Conservation (phyloP, 148 eudicot species). For the Chenopodium formosanum region DNA sequence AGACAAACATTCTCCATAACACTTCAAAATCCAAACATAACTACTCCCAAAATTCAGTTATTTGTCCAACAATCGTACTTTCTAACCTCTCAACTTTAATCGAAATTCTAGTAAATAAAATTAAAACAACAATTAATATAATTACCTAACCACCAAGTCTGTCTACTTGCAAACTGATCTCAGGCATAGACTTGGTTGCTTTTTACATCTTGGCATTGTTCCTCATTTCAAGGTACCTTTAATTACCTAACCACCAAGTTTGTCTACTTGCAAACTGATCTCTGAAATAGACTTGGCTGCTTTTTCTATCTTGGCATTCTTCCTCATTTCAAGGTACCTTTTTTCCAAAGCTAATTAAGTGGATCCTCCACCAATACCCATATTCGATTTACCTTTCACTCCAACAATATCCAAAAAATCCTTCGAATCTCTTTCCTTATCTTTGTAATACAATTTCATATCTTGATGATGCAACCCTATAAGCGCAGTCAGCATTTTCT, state of each 20-base stretch:
- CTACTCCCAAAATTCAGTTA: background rate
- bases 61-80: background rate
- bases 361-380: slow-evolving; percentile 74
- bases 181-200: too few species aligned
- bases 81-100: background rate
- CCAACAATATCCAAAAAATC: slow-evolving; percentile 64
- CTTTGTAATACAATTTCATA: slow-evolving; percentile 69
- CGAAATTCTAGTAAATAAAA: background rate
- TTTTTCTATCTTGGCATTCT: slow-evolving; percentile 69
- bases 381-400: slow-evolving; percentile 79
- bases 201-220: too few species aligned
- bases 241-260: slow-evolving; percentile 67
- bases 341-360: slow-evolving; percentile 61
- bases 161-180: too few species aligned
- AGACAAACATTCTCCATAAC: slow-evolving; percentile 1
- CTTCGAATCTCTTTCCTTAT: slow-evolving; percentile 70
- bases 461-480: slow-evolving; percentile 92
- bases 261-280: slow-evolving; percentile 80
- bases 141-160: too few species aligned
- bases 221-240: too few species aligned
- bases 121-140: background rate
- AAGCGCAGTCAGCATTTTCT: slow-evolving; percentile 70
- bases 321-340: slow-evolving; percentile 72
- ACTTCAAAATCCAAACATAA: background rate
- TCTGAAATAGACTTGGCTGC: slow-evolving; percentile 70